Base-by-base conservation (phyloP, 768 basidiomycete genomes). In the Trametes cubensis region DNA sequence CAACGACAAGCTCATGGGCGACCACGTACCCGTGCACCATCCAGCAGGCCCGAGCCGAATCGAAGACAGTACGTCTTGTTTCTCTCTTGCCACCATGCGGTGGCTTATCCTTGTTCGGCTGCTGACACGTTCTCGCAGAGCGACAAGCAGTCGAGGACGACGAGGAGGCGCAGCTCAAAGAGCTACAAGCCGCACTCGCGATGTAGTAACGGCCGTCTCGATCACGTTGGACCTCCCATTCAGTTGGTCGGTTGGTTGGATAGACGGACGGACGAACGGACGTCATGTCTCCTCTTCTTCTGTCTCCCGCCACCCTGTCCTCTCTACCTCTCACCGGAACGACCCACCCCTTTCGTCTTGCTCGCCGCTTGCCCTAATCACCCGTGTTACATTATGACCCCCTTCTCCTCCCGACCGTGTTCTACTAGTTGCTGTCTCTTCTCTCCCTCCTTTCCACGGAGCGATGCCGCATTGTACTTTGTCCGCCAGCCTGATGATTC, bases 91-190 rank as follows among this genome's bases (percentile, higher is more conserved):
- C n/a, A n/a, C n/a, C n/a, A n/a, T n/a, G n/a, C n/a, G n/a, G n/a
- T n/a, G n/a, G n/a, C n/a, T n/a, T n/a, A n/a, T n/a, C 34, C 34
- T 34, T 34, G 34, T 34, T 34, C 34, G 28, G 61, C 25, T 45
- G 5, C 42, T 34, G 58, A 18, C 28, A 60, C 70, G 18, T 41
- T 0, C 11, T 18, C 45, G 58, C 66, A 73, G 71, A 67, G 55
- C 69, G 77, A 73, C 80, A 65, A 72, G 81, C 79, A 56, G 85
- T 83, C 65, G 94, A 95, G 72, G 92, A 93, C 75, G 94, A 96
- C 79, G 96, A 98, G 74, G 95, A 93, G 66, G 87, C 84, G 46
- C 88, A 96, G 75, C 85, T 98, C 72, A 85, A 83, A 75, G 87
- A 92, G 73, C 80, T 98, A 67, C 95, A 97, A 78, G 95, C 93